Conservation (phyloP, 306 rosid genomes). For the Rosa persica region DNA sequence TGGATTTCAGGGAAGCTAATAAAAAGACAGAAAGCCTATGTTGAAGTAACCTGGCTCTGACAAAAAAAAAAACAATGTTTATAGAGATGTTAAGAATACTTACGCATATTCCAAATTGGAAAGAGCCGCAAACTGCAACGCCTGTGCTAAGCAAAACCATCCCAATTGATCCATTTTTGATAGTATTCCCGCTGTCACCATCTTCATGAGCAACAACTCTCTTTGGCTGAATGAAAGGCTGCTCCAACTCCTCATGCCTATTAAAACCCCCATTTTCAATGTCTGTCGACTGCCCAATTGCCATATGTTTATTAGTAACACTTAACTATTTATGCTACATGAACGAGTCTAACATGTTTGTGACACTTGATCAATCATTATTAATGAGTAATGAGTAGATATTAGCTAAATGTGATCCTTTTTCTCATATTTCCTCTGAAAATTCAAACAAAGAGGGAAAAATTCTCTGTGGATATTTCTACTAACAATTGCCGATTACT, state of each 20-base stretch:
- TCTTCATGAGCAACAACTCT: constrained; percentile 5
- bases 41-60: background rate
- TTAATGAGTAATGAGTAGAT: background rate
- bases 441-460: background rate
- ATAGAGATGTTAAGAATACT: constrained; percentile 20
- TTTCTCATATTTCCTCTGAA: background rate
- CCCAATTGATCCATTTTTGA: constrained; percentile 40
- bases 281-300: constrained; percentile 44
- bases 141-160: constrained; percentile 73
- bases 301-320: constrained; percentile 28
- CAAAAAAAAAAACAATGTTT: background rate
- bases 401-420: background rate
- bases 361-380: background rate
- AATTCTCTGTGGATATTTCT: background rate
- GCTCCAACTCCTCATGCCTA: constrained; percentile 36
- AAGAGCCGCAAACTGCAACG: constrained; percentile 82
- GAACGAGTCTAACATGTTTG: background rate
- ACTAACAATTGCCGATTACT: background rate
- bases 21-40: background rate
- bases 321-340: background rate
- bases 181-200: constrained; percentile 26
- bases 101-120: constrained; percentile 80
- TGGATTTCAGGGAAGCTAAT: background rate
- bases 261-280: constrained; percentile 45
- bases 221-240: constrained; percentile 46